Evolutionary conservation across 208 protist genomes (phyloP).

Genomic region (Acanthamoeba divionensis): DNA sequence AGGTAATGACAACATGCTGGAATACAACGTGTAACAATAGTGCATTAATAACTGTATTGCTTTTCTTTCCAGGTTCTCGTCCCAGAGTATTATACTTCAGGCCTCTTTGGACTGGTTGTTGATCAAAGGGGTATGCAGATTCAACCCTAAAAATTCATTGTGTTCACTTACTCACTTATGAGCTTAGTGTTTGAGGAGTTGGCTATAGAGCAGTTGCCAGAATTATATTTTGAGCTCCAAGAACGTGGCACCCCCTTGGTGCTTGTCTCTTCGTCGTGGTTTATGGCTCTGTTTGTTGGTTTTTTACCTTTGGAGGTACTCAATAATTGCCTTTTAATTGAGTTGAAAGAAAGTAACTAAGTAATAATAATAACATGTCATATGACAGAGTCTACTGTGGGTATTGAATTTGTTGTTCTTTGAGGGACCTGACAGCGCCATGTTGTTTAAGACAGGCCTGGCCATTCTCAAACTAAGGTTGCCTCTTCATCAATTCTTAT

Average conservation of each 20-base stretch:
- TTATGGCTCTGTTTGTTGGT: conserved; percentile 42
- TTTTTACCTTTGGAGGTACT: conserved; percentile 13
- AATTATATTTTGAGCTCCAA: not conserved
- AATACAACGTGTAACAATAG: too few species aligned
- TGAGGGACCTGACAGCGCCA: conserved; percentile 4
- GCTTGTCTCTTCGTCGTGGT: not conserved
- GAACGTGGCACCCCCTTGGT: not conserved
- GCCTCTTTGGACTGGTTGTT: conserved; percentile 22
- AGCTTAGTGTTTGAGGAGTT: conserved; percentile 14
- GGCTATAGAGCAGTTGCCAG: not conserved
- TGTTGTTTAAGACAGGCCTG: conserved; percentile 34
- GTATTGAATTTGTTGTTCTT: conserved; percentile 28
- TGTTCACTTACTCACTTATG: not conserved
- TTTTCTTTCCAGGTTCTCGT: not conserved
- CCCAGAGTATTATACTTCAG: conserved; percentile 24
- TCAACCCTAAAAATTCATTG: not conserved
- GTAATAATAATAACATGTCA: not conserved
- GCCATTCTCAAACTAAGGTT: conserved; percentile 32
- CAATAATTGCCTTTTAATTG: not conserved
- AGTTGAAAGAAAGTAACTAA: not conserved
- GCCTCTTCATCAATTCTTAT: not conserved
- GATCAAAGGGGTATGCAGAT: conserved; percentile 14
- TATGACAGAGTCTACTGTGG: not conserved
- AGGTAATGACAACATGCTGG: not conserved
- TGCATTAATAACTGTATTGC: too few species aligned